Evolutionary conservation across 805 yeast genomes (phyloP).

Genomic region (Suhomyces pyralidae): DNA sequence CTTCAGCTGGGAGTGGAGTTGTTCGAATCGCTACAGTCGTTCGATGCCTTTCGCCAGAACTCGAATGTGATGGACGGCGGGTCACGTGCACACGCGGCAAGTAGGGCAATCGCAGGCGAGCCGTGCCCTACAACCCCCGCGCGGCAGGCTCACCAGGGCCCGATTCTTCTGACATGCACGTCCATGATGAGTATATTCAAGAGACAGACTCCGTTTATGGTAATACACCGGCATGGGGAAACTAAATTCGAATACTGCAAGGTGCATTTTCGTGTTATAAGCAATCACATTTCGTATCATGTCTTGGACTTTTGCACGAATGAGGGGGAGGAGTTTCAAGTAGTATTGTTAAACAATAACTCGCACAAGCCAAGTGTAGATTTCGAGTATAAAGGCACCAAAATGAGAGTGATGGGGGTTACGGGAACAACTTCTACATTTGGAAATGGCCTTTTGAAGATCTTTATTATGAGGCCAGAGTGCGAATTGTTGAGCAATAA

Average conservation of each 20-base stretch:
- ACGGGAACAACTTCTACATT: constrained; percentile 35
- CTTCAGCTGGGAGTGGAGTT: constrained; percentile 19
- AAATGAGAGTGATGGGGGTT: constrained; percentile 29
- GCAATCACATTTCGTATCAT: constrained; percentile 28
- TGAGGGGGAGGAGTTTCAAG: constrained; percentile 11
- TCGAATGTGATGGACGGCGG: neutral
- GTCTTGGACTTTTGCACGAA: constrained; percentile 13
- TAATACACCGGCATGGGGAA: constrained; percentile 14
- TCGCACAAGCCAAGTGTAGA: constrained; percentile 31
- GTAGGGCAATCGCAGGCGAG: neutral
- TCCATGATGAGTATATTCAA: constrained; percentile 24
- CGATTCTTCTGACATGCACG: constrained; percentile 19
- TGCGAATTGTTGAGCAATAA: constrained; percentile 22
- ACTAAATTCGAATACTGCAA: constrained; percentile 23
- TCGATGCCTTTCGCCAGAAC: neutral
- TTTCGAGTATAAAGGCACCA: constrained; percentile 23
- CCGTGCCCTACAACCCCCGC: neutral
- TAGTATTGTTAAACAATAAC: constrained; percentile 25
- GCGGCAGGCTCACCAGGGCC: constrained; percentile 2
- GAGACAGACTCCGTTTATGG: constrained; percentile 29
- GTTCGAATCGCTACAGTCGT: constrained; percentile 8
- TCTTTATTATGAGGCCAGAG: constrained; percentile 17
- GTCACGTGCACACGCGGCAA: neutral
- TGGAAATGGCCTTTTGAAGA: constrained; percentile 28
- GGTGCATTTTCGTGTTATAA: constrained; percentile 27